Evolutionary conservation across 345 rosid species (phyloP).

Genomic region (Fremontodendron californicum): DNA sequence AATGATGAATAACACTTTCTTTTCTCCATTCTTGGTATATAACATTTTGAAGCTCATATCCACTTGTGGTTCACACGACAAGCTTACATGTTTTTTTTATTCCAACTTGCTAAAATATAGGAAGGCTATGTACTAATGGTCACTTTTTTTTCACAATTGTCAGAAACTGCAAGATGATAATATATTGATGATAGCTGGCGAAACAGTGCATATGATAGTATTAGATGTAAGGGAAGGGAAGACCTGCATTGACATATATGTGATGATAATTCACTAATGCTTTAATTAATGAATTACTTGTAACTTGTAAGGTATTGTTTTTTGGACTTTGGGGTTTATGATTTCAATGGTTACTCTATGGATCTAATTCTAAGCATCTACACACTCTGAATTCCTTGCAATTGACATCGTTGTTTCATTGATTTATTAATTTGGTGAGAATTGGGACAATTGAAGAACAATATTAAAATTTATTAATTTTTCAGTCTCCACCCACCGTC

Average conservation of each 20-base stretch:
- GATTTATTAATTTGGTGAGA: no score
- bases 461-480: no score
- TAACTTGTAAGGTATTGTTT: not conserved
- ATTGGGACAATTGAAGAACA: no score
- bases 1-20: not conserved
- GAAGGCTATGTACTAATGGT: constrained; percentile 1
- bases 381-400: not conserved
- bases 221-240: constrained; percentile 19
- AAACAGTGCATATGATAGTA: constrained; percentile 65
- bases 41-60: constrained; percentile 3
- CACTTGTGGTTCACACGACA: not conserved
- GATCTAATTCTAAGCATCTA: not conserved
- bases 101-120: not conserved
- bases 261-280: not conserved
- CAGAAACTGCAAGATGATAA: constrained; percentile 94
- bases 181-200: constrained; percentile 83
- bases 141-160: constrained; percentile 14
- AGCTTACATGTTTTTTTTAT: not conserved
- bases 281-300: not conserved
- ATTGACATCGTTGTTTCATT: no score
- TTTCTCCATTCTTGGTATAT: not conserved
- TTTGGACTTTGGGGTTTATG: not conserved
- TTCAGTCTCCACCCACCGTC: not conserved
- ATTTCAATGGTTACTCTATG: not conserved
- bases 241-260: not conserved